Base-by-base conservation (phyloP, 2,329 filamentous ascomycete genomes). In the Penicillium carneum region DNA sequence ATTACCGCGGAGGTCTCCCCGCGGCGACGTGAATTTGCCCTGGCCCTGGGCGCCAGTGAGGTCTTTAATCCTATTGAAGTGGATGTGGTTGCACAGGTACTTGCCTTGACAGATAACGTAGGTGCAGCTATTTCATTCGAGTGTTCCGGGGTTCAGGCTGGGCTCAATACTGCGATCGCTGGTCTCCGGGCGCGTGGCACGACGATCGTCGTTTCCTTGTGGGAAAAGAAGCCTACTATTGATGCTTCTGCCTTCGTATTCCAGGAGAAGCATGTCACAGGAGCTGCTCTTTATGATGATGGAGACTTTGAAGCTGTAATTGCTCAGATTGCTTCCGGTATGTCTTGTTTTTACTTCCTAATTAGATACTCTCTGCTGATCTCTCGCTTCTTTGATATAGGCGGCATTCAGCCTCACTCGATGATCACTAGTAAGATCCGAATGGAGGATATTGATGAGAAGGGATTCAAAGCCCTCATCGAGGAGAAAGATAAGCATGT, bases 351-450 rank as follows among this genome's bases (percentile, higher is more conserved):
- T 26, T n/a, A 18, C 4, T 36, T 53, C 12, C 18, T 14, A 18
- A 46, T 34, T 52, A n/a, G 43, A 34, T 46, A 41, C 5, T 9
- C 29, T 38, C 9, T 50, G 47, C 61, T 68, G 54, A 62, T 49
- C 5, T 59, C 69, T 63, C 75, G 76, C 26, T 47, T 61, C 46
- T 62, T 20, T 43, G 14, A 6, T 41, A 12, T 18, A 82, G 84
- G 82, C 4, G 77, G 73, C n/a, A 75, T 89, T 45, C 78, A 83
- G 58, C 85, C 86, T 0, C 75, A 74, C 11, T 73, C 77, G 16
- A 88, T 89, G 87, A 88, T 89, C 34, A 89, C 86, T 0, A 80
- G 82, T 51, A 86, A 80, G 70, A 86, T 89, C 38, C 71, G 77
- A 47, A 77, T 89, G 60, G 82, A 87, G 20, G 77, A 85, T 20